Conservation (phyloP, 2,329 filamentous ascomycete species). For the Cercospora citrullina region DNA sequence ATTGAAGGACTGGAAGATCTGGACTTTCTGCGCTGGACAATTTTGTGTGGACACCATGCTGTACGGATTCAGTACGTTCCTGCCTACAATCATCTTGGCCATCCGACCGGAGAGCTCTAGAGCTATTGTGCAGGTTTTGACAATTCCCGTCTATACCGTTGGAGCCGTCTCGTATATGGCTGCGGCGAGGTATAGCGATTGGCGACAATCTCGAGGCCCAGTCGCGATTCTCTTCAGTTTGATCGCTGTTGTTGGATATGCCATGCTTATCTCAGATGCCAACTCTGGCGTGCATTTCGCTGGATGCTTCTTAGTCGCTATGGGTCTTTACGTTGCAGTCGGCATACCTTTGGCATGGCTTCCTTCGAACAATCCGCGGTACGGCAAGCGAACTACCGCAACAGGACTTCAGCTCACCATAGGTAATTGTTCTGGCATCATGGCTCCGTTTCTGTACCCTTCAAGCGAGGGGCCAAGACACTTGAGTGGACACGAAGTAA, state of each 20-base stretch:
- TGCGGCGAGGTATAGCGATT: conserved; percentile 52
- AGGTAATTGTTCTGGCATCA: conserved; percentile 15
- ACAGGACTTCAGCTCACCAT: conserved; percentile 21
- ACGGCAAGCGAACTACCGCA: conserved; percentile 37
- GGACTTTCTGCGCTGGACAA: conserved; percentile 65
- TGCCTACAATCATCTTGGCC: conserved; percentile 56
- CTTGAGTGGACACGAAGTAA: conserved; percentile 12
- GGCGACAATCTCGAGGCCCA: conserved; percentile 29
- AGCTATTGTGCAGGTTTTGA: conserved; percentile 56
- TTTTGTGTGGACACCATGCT: conserved; percentile 60
- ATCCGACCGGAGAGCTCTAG: conserved; percentile 52
- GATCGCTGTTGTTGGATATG: conserved; percentile 30
- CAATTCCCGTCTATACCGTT: conserved; percentile 58
- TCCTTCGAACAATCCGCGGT: conserved; percentile 36
- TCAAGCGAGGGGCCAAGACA: conserved; percentile 12
- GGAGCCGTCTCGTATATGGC: conserved; percentile 50
- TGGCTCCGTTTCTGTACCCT: conserved; percentile 18
- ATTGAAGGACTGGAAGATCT: conserved; percentile 75
- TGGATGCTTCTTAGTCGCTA: conserved; percentile 36
- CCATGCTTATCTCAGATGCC: conserved; percentile 25
- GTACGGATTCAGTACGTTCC: conserved; percentile 59
- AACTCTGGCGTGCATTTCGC: conserved; percentile 22
- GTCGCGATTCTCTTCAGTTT: conserved; percentile 25
- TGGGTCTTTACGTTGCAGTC: conserved; percentile 34
- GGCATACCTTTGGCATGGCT: conserved; percentile 37